Evolutionary conservation across 306 rosid genomes (phyloP), one percentile per base, ranked within the genome.

Genomic region (Rubus idaeus): DNA sequence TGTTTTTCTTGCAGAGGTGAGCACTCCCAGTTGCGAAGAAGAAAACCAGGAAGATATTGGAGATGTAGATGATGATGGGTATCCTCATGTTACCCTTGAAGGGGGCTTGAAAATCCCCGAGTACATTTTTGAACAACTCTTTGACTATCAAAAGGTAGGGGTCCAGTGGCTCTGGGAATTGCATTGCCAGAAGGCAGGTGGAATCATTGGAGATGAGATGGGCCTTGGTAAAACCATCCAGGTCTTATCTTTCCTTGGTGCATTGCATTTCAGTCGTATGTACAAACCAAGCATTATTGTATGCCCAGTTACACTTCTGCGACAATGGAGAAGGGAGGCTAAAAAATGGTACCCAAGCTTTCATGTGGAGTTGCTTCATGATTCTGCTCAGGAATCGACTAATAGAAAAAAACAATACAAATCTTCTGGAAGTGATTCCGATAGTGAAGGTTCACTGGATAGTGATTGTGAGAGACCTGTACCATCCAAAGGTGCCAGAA

Each of bases 201-300:
- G 98, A 82, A 95, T 95, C 84, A 92, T 95, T 68, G 97, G 98
- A 67, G 98, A 95, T 79, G 98, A 95, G 90, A 95, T 95, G 98
- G 98, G 98, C 77, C 97, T 95, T 63, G 98, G 97, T 61, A 95
- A 95, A 87, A 95, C 98, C 70, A 85, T 95, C 83, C 98, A 95
- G 86, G 88, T 95, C 74, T 83, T 92, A 78, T 86, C 98, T 58
- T 95, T 92, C 83, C 96, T 95, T 50, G 97, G 93, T 83, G 90
- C 97, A 50, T 77, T 95, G 89, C 97, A 92, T 90, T 92, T 89
- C 67, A 95, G 98, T 87, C 89, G 88, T 56, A 88, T 92, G 91
- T 95, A 88, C 79, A 92, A 89, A 84, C 96, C 97, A 44, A 92
- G 96, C 88, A 90, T 95, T 70, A 72, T 95, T 71, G 86, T 95